A percentile compares a stretch with the other conserved stretches of the same genome.
Conservation (phyloP, 495 filamentous ascomycete species). For the Pseudomonodictys pantanalensis region DNA sequence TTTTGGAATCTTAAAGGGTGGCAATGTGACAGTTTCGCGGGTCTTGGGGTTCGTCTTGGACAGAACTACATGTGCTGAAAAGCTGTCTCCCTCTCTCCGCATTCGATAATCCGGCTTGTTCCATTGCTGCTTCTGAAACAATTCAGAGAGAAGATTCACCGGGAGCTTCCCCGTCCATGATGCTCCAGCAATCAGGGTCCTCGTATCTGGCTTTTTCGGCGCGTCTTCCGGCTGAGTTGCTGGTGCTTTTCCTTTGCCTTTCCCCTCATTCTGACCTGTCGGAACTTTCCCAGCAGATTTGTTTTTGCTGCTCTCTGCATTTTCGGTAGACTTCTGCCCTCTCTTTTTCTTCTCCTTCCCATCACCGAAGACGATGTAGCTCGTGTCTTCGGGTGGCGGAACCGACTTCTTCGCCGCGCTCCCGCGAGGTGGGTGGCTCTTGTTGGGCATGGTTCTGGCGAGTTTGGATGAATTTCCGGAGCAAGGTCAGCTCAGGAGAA, state of each 20-base stretch:
- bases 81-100: constrained; percentile 60
- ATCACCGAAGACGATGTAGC: constrained; percentile 67
- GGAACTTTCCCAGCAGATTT: background rate
- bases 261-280: constrained; percentile 21
- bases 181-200: constrained; percentile 85
- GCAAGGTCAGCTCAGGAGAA: too few relatives aligned
- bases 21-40: constrained; percentile 64
- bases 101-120: constrained; percentile 87
- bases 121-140: constrained; percentile 94
- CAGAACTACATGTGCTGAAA: constrained; percentile 69
- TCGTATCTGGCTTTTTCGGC: constrained; percentile 75
- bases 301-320: constrained; percentile 6
- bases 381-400: constrained; percentile 50
- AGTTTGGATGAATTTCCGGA: background rate
- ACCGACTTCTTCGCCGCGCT: constrained; percentile 33
- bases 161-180: constrained; percentile 98
- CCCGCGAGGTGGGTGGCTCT: constrained; percentile 36
- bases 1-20: constrained; percentile 77
- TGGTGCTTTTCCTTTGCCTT: constrained; percentile 43
- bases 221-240: constrained; percentile 48
- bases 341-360: constrained; percentile 53
- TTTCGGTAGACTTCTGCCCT: constrained; percentile 34
- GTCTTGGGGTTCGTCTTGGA: constrained; percentile 80
- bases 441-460: constrained; percentile 23
- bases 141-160: constrained; percentile 87